These are phyloP conservation scores for Puccinia novopanici DNA, from an alignment of 1,284 basidiomycete species.

Conservation along the genomic window DNA sequence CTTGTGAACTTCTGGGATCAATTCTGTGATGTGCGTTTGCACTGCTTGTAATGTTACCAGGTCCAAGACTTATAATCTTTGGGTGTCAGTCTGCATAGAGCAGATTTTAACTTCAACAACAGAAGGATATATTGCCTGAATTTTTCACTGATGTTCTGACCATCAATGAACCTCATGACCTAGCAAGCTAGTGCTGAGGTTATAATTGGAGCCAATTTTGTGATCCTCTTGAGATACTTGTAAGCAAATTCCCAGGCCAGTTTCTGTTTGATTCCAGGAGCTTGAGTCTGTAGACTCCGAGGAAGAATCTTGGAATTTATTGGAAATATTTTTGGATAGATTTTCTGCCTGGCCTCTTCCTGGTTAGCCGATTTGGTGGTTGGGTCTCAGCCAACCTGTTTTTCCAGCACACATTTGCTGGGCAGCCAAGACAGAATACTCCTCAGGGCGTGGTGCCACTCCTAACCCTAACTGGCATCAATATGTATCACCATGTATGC, in stretches of 20 bases:
- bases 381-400: neutral
- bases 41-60: too few species aligned
- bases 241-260: neutral
- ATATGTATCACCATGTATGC: neutral
- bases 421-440: neutral
- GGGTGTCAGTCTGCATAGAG: too few species aligned
- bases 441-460: neutral
- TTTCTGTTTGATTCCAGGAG: neutral
- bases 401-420: neutral
- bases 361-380: constrained; percentile 1
- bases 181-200: neutral
- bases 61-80: too few species aligned
- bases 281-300: neutral
- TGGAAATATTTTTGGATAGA: neutral
- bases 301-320: neutral
- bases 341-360: neutral
- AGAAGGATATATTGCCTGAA: neutral
- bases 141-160: constrained; percentile 19
- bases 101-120: too few species aligned
- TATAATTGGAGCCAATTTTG: neutral
- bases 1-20: too few species aligned
- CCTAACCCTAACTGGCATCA: neutral
- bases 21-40: too few species aligned
- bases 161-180: constrained; percentile 32
- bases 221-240: constrained; percentile 10